Evolutionary conservation across 148 eudicot species (phyloP), one percentile per base, ranked within the genome.

Genomic region (Amaranthus palmeri): DNA sequence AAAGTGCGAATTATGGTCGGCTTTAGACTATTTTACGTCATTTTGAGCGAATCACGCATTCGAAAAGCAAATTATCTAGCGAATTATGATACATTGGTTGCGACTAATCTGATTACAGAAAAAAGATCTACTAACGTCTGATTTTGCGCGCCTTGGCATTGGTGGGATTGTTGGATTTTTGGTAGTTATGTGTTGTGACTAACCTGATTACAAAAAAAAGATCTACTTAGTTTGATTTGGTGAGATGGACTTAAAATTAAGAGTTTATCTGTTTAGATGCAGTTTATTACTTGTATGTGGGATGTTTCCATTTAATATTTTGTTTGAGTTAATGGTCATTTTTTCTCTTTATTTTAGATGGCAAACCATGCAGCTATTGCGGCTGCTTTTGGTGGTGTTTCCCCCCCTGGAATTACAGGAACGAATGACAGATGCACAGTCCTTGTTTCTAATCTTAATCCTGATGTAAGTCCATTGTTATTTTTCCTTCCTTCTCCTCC

Each of bases 391-490:
- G 96, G 92, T 76, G 92, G 95, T 40, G 88, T 85, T 46, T 82
- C 90, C 67, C 98, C 98, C 72, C 96, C 92, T 72, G 98, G 98
- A 68, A 79, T 93, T 68, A 93, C 81, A 44, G 96, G 98, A 77
- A 86, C 89, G 72, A 93, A 93, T 74, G 96, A 93, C 64, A 82
- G 98, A 80, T 93, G 96, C 77, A 91, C 98, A 49, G 64, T 93
- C 63, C 87, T 93, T 82, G 98, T 74, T 62, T 93, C 98, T 74
- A 89, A 86, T 75, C 78, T 93, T 25, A 83, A 93, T 77, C 80
- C 89, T 47, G 98, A 93, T 77, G 98, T 93, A 82, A 80, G 91
- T 68, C 56, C 42, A 58, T 4, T 18, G 12, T 5, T 10, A 5
- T 40, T 15, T 17, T 13, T 49, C 6, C 14, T 62, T 67, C 36